phyloP scores from a whole-genome alignment of 805 yeast genomes.

The Metschnikowia similis region DNA sequence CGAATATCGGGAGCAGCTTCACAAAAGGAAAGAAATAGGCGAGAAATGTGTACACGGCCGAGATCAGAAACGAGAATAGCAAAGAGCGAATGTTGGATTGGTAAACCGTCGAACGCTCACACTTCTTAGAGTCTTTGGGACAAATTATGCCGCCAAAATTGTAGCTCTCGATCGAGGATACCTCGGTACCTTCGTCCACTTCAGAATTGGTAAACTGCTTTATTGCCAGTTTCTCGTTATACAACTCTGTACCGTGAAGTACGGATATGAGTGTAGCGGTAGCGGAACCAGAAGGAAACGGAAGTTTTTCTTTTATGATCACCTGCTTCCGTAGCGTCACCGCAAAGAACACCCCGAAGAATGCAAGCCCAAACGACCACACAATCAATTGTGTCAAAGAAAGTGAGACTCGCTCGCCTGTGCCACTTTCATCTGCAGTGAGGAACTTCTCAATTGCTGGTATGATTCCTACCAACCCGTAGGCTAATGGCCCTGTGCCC shows the following conservation, averaged over 20 bases:
- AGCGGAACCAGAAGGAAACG: constrained; percentile 94
- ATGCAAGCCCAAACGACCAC: constrained; percentile 86
- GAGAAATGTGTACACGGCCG: constrained; percentile 67
- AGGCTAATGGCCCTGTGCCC: constrained; percentile 95
- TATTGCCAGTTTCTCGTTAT: constrained; percentile 25
- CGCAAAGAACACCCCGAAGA: constrained; percentile 95
- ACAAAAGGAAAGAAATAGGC: constrained; percentile 73
- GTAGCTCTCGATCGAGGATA: constrained; percentile 5
- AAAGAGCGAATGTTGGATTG: constrained; percentile 59
- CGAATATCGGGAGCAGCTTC: constrained; percentile 71
- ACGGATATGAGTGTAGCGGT: constrained; percentile 92
- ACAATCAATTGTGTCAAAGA: constrained; percentile 52
- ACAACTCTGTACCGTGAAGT: constrained; percentile 64
- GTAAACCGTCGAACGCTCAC: constrained; percentile 28
- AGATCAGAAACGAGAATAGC: constrained; percentile 54
- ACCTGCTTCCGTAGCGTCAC: constrained; percentile 84
- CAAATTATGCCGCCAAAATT: constrained; percentile 16
- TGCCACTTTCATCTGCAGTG: constrained; percentile 73
- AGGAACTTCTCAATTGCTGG: constrained; percentile 93
- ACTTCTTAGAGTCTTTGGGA: constrained; percentile 13
- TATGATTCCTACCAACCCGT: constrained; percentile 90
- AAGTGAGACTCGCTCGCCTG: constrained; percentile 34
- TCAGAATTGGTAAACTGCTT: background rate
- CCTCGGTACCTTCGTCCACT: background rate
- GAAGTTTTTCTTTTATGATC: constrained; percentile 78